Conservation (phyloP, 2,329 filamentous ascomycete species). For the Exophiala aquamarina region DNA sequence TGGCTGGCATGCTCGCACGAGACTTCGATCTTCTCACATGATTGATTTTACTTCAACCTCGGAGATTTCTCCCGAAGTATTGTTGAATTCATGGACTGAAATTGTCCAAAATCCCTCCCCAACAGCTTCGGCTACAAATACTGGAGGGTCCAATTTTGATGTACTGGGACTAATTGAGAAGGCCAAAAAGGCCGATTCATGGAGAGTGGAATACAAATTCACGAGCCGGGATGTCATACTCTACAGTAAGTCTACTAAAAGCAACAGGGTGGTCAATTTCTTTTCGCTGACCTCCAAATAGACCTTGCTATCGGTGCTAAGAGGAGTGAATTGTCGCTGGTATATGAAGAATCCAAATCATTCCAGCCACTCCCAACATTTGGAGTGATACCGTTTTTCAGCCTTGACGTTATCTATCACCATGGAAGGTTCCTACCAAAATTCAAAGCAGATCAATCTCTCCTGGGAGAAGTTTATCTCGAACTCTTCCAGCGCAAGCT, state of each 20-base stretch:
- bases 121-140: too few species aligned
- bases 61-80: too few species aligned
- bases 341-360: slow-evolving; percentile 85
- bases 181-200: too few species aligned
- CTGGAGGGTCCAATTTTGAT: slow-evolving; percentile 80
- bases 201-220: slow-evolving; percentile 83
- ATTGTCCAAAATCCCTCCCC: too few species aligned
- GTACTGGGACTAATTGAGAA: too few species aligned
- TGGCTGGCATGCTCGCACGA: slow-evolving; percentile 85
- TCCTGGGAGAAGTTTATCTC: slow-evolving; percentile 97
- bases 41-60: too few species aligned
- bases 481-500: slow-evolving; percentile 89
- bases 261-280: too few species aligned
- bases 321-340: slow-evolving; percentile 77
- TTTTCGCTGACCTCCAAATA: too few species aligned
- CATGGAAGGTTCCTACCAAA: slow-evolving; percentile 84
- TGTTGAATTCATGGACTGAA: too few species aligned
- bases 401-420: slow-evolving; percentile 74
- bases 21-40: slow-evolving; percentile 41
- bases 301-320: slow-evolving; percentile 88
- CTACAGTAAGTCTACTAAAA: slow-evolving; percentile 69
- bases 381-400: slow-evolving; percentile 89
- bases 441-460: slow-evolving; percentile 96
- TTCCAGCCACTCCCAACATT: slow-evolving; percentile 88
- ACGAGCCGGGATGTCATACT: slow-evolving; percentile 85